Evolutionary conservation across 805 yeast species (phyloP), one percentile per base, ranked within the genome.

Genomic region (Nakazawaea wickerhamii): DNA sequence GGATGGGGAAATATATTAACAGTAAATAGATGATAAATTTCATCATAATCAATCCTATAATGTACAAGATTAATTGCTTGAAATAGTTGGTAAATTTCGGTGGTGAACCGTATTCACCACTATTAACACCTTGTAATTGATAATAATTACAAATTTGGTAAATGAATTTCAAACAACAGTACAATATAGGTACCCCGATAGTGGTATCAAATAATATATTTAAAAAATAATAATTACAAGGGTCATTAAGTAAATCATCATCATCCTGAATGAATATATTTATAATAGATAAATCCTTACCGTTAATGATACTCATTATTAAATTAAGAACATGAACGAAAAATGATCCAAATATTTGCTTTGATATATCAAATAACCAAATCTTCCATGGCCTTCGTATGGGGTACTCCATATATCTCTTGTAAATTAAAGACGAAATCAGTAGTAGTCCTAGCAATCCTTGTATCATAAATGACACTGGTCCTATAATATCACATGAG

Each of bases 141-240:
- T 71, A 51, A 25, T 54, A 55, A 48, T 65, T 67, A 17, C 76
- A 74, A 2, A 68, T 41, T 13, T 59, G 62, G 56, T 81, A 82
- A 1, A 80, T 66, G 2, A 68, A 47, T 45, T 73, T 73, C 22
- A 90, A 68, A 19, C 67, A 61, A 5, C 60, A 60, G 78, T 86
- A 84, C 20, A 84, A 64, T 2, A 91, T 75, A 5, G 95, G 95
- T 2, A 91, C 91, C 0, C 99, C 99, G 5, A 90, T 72, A 0
- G 99, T 91, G 32, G 98, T 90, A 60, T 91, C 99, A 57, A 91
- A 75, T 22, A 91, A 70, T 30, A 91, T 74, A 54, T 86, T 91
- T 42, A 93, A 67, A 56, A 91, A 91, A 65, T 93, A 91, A 93
- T 96, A 93, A 52, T 87, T 91, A 61, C 98, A 93, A 6, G 96